These are phyloP conservation scores for Physaria fendleri DNA, from an alignment of 345 rosid genomes.

Conservation along the genomic window DNA sequence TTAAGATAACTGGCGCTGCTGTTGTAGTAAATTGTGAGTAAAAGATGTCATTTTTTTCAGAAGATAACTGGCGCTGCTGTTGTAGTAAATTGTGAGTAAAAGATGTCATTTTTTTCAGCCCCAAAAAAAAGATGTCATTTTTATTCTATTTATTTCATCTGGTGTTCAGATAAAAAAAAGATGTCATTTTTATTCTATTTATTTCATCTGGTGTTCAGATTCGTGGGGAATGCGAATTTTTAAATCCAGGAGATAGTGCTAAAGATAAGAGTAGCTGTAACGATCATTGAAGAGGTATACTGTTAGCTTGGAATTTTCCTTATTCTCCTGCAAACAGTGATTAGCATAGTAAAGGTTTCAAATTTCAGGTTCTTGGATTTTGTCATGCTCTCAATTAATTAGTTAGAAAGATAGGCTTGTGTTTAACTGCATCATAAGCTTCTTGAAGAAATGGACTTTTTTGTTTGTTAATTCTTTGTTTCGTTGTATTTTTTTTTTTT, in stretches of 20 bases:
- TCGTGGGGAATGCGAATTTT: conserved; percentile 88
- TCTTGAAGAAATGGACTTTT: background rate
- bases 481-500: no score
- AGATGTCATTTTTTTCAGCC: no score
- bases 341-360: background rate
- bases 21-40: conserved; percentile 17
- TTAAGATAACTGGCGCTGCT: conserved; percentile 36
- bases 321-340: no score
- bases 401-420: background rate
- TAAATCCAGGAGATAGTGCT: conserved; percentile 98
- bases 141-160: conserved; percentile 1
- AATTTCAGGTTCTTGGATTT: background rate
- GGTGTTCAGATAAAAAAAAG: conserved; percentile 66
- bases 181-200: background rate
- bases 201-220: conserved; percentile 44
- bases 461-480: no score
- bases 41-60: no score
- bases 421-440: background rate
- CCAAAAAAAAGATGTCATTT: no score
- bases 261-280: conserved; percentile 88
- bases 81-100: conserved; percentile 10
- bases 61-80: conserved; percentile 38
- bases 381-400: background rate
- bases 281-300: conserved; percentile 81
- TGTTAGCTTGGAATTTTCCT: background rate